Base-by-base conservation (phyloP, 2,329 filamentous ascomycete species). In the Dactylellina cionopaga region DNA sequence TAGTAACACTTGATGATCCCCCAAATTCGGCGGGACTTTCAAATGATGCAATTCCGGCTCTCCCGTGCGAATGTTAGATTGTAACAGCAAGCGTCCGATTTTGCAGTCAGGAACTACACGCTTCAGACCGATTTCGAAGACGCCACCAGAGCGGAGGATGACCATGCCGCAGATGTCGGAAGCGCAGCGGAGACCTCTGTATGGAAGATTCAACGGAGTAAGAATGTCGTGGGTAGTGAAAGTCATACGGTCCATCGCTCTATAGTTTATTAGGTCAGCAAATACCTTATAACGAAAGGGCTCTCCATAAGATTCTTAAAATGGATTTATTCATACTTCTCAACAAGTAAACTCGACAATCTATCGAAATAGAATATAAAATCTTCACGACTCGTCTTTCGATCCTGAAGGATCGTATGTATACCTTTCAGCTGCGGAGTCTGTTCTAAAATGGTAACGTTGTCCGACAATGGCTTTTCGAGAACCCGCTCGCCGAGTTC, bases 291-390 rank as follows among this genome's bases (percentile, higher is more conserved):
- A 22, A 51, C 19, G 35, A 3, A 24, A 54, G 17, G 5, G 13
- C 37, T n/a, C n/a, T n/a, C n/a, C n/a, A n/a, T n/a, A n/a, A n/a
- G n/a, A n/a, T n/a, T n/a, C n/a, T n/a, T n/a, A n/a, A n/a, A n/a
- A n/a, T n/a, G n/a, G n/a, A n/a, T n/a, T n/a, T n/a, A n/a, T 13
- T 69, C 75, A 58, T 81, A 85, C 78, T 82, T 85, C 80, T 98
- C 94, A 47, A 98, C 87, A 24, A 98, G 84, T 56, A 97, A 83
- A n/a, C 90, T 88, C 1, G 91, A 88, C 35, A 98, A 83, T 35
- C 95, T 87, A 80, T 99, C 92, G 80, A 98, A 97, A 81, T 98
- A 98, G 81, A 98, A 98, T 74, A 96, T 92, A 79, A 97, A 98
- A 77, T 98, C 93, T 79, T 96, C 94, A 41, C 91, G 86, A 5